Conservation (phyloP, 164 flowering plant species). For the Nymphaea thermarum region DNA sequence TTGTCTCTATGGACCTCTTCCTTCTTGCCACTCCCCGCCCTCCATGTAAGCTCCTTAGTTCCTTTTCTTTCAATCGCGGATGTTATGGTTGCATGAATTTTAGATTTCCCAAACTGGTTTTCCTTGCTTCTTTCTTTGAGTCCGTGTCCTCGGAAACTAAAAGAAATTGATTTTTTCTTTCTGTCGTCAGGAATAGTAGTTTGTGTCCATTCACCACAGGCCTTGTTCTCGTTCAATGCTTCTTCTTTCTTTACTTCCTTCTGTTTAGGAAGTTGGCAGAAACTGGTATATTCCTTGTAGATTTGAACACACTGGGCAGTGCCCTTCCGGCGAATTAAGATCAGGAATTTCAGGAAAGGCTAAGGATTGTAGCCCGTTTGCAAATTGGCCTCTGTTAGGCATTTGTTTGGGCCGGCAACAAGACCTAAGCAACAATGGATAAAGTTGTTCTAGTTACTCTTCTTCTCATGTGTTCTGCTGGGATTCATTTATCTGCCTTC, state of each 20-base stretch:
- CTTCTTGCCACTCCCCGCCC: neutral
- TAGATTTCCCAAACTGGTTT: neutral
- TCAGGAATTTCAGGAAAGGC: neutral
- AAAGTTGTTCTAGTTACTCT: neutral
- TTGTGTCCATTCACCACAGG: neutral
- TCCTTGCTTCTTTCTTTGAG: neutral
- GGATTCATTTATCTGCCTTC: slow-evolving; percentile 10
- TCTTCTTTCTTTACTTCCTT: too few relatives aligned
- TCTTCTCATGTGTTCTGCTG: slow-evolving; percentile 8
- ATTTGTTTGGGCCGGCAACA: neutral
- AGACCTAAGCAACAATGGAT: neutral
- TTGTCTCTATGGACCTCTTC: neutral
- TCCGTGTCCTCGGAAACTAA: neutral
- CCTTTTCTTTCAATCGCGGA: neutral
- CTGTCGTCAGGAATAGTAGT: neutral
- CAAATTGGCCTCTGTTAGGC: neutral
- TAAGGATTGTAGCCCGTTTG: neutral
- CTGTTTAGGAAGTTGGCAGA: neutral
- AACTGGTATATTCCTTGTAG: neutral
- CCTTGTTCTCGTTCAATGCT: too few relatives aligned
- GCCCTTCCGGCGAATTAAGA: neutral
- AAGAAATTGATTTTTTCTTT: too few relatives aligned
- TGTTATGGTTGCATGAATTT: neutral
- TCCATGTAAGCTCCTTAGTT: neutral
- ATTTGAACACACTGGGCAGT: neutral